phyloP scores from a whole-genome alignment of 2,329 filamentous ascomycete genomes.

The Leptographium galeiforme region DNA sequence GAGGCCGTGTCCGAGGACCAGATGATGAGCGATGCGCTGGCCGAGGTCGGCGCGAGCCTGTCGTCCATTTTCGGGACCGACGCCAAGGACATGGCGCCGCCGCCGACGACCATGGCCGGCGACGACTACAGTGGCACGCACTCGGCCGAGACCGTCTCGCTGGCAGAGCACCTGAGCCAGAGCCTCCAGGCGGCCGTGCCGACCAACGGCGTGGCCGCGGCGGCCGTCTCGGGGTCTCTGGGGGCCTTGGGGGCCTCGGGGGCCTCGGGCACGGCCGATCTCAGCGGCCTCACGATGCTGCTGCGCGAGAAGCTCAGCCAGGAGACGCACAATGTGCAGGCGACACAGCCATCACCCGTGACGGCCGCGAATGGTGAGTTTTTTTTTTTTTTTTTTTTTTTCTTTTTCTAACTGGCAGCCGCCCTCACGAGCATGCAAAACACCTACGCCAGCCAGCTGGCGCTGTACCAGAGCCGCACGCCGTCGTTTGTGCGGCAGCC shows the following conservation, averaged over 20 bases:
- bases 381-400: neutral
- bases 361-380: constrained; percentile 6
- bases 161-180: too few relatives aligned
- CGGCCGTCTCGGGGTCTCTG: too few relatives aligned
- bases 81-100: neutral
- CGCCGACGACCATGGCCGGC: neutral
- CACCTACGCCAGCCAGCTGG: constrained; percentile 9
- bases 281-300: constrained; percentile 14
- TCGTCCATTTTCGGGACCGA: neutral
- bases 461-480: constrained; percentile 6
- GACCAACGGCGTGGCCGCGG: neutral
- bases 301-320: constrained; percentile 14
- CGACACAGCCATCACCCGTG: constrained; percentile 1
- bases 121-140: neutral
- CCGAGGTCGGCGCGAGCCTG: neutral
- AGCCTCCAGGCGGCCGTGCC: neutral
- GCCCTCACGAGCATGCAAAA: constrained; percentile 9
- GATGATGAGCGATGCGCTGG: neutral
- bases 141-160: neutral
- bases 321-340: constrained; percentile 3
- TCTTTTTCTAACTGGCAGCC: neutral
- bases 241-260: neutral
- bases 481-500: constrained; percentile 8
- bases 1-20: constrained; percentile 14
- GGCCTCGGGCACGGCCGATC: constrained; percentile 4